phyloP scores from a whole-genome alignment of 768 basidiomycete genomes.

The Panaeolus cyanescens region DNA sequence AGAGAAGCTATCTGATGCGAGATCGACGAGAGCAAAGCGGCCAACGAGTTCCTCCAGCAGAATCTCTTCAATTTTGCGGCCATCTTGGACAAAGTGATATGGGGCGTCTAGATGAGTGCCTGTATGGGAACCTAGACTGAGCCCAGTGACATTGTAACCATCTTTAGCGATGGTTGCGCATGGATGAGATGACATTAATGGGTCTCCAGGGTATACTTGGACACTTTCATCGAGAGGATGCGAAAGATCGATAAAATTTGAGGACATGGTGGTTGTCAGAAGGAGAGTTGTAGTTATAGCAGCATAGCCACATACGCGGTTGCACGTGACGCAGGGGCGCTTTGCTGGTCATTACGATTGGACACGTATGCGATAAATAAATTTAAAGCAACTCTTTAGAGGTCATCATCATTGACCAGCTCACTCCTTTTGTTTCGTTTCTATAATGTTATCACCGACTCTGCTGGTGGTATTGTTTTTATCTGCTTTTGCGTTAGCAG shows the following conservation, averaged over 20 bases:
- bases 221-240: slow-evolving; percentile 47
- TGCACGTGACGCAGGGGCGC: slow-evolving; percentile 1
- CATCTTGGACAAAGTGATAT: slow-evolving; percentile 65
- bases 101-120: slow-evolving; percentile 85
- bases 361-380: slow-evolving; percentile 30
- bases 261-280: too few relatives aligned
- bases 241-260: slow-evolving; percentile 42
- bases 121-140: slow-evolving; percentile 68
- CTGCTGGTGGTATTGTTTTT: slow-evolving; percentile 39
- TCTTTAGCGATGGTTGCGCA: slow-evolving; percentile 42
- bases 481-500: slow-evolving; percentile 46
- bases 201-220: slow-evolving; percentile 60
- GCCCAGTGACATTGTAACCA: slow-evolving; percentile 50
- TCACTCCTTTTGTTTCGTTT: slow-evolving; percentile 13
- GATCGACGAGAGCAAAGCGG: slow-evolving; percentile 56
- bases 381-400: slow-evolving; percentile 14
- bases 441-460: slow-evolving; percentile 34
- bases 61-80: slow-evolving; percentile 59
- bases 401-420: slow-evolving; percentile 10
- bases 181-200: slow-evolving; percentile 40
- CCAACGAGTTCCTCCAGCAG: slow-evolving; percentile 54
- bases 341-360: slow-evolving; percentile 5
- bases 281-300: too few relatives aligned
- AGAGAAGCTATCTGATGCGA: slow-evolving; percentile 30
- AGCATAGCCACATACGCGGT: neutral